Evolutionary conservation across 371 early-diverging fungal species (phyloP).

Genomic region (Smittium culicis): DNA sequence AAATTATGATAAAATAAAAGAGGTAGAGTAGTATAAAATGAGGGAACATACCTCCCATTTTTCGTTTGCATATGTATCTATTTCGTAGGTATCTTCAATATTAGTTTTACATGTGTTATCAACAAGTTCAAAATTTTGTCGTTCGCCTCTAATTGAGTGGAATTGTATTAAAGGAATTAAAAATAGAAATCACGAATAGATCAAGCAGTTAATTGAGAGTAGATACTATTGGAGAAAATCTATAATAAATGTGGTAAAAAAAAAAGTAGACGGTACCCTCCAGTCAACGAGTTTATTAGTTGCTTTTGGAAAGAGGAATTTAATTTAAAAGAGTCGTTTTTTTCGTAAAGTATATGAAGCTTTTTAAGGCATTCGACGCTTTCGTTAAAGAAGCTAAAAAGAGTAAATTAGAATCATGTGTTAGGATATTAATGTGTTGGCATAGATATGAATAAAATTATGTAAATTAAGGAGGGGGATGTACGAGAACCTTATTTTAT

Average conservation of each 20-base stretch:
- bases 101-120: slow-evolving; percentile 39
- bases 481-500: slow-evolving; percentile 28
- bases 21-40: too few species aligned
- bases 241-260: not conserved
- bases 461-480: not conserved
- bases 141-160: slow-evolving; percentile 42
- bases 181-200: slow-evolving; percentile 64
- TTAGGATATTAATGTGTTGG: not conserved
- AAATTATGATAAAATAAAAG: too few species aligned
- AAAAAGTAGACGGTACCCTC: slow-evolving; percentile 50
- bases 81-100: not conserved
- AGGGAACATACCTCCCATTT: slow-evolving; percentile 57
- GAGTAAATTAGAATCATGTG: not conserved
- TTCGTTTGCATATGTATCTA: slow-evolving; percentile 48
- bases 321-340: slow-evolving; percentile 35
- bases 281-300: slow-evolving; percentile 75
- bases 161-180: too few species aligned
- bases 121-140: slow-evolving; percentile 53
- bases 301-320: slow-evolving; percentile 57
- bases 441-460: not conserved
- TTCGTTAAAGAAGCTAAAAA: slow-evolving; percentile 37
- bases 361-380: slow-evolving; percentile 49
- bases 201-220: not conserved
- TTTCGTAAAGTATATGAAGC: slow-evolving; percentile 46
- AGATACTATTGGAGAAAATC: not conserved